Evolutionary conservation across 352 stramenopile species (phyloP).

Genomic region (Aphanomyces stellatus): DNA sequence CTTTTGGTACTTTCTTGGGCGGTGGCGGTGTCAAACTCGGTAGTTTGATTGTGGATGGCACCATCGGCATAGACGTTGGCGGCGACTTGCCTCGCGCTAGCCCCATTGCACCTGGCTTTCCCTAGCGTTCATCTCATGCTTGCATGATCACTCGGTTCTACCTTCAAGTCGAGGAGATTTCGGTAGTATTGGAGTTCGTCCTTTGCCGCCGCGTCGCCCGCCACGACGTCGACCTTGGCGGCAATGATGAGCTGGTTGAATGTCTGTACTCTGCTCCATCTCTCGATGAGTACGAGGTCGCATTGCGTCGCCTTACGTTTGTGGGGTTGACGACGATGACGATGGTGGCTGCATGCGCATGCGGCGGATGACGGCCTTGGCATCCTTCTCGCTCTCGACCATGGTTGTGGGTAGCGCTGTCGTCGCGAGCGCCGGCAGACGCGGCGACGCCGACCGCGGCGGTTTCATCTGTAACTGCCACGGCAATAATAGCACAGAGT

Average conservation of each 20-base stretch:
- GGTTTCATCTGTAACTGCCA: neutral
- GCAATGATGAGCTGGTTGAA: constrained; percentile 17
- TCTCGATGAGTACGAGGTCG: too few species aligned
- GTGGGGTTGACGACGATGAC: neutral
- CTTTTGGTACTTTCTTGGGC: too few species aligned
- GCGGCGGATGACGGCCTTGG: constrained; percentile 14
- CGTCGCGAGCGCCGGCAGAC: neutral
- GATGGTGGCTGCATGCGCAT: constrained; percentile 2
- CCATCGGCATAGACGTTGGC: neutral
- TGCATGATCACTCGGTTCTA: too few species aligned
- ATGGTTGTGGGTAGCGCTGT: too few species aligned
- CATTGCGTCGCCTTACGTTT: too few species aligned
- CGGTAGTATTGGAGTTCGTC: constrained; percentile 18
- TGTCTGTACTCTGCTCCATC: neutral
- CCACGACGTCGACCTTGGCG: constrained; percentile 12
- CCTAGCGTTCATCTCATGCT: too few species aligned
- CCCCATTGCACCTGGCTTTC: too few species aligned
- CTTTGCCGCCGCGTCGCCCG: constrained; percentile 1
- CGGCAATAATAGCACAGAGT: too few species aligned
- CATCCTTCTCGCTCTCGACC: constrained; percentile 12
- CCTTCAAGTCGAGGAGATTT: constrained; percentile 14
- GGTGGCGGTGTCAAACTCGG: constrained; percentile 5
- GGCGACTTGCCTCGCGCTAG: too few species aligned
- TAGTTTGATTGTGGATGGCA: neutral
- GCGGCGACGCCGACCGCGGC: neutral